These are phyloP conservation scores for Trebouxia sp. DNA, from an alignment of 139 green algal genomes.

Conservation along the genomic window DNA sequence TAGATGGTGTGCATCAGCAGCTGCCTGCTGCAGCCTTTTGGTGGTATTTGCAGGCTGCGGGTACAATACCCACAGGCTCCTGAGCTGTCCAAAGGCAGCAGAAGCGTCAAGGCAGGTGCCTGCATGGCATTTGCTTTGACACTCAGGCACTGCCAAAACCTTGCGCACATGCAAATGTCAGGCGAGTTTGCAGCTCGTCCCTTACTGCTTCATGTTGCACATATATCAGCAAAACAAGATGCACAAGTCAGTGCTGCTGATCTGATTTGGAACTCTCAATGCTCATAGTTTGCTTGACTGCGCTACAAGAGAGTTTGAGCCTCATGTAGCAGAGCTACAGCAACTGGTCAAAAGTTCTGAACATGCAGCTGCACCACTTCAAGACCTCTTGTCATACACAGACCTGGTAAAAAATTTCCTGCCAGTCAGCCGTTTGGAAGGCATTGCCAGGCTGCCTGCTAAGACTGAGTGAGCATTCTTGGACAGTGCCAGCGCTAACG, in stretches of 20 bases:
- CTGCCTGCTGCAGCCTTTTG: background rate
- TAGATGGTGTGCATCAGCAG: conserved; percentile 3
- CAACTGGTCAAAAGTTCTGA: no score
- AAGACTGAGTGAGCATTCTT: no score
- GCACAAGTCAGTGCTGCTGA: no score
- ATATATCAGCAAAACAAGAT: no score
- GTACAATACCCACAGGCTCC: conserved; percentile 31
- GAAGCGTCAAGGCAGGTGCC: conserved; percentile 30
- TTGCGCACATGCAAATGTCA: background rate
- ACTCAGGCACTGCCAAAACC: background rate
- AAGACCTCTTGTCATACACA: no score
- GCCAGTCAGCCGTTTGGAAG: background rate
- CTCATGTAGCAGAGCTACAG: no score
- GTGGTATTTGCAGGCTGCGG: conserved; percentile 10
- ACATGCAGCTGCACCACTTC: no score
- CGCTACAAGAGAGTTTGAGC: no score
- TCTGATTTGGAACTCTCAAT: no score
- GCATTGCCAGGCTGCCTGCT: background rate
- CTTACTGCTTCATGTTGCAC: no score
- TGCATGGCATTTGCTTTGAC: background rate
- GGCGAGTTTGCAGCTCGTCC: no score
- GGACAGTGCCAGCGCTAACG: background rate
- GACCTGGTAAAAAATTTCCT: background rate
- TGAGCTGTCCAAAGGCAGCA: conserved; percentile 34
- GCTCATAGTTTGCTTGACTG: no score